A percentile compares a stretch with the other conserved stretches of the same genome.
These are phyloP conservation scores for Apiospora marii DNA, from an alignment of 2,329 filamentous ascomycete species.

Conservation along the genomic window DNA sequence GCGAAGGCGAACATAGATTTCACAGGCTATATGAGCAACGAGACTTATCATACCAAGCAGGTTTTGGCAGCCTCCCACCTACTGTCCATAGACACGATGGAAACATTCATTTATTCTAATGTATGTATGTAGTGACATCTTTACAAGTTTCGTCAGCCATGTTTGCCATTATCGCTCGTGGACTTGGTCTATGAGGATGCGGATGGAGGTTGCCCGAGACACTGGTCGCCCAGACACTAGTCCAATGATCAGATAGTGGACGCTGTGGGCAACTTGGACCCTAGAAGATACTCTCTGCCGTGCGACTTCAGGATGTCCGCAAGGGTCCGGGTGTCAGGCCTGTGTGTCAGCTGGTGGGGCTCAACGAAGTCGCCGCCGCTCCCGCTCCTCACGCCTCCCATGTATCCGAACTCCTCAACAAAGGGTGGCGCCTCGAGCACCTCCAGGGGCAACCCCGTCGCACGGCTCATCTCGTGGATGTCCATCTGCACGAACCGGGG, in stretches of 20 bases:
- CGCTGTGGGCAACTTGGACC: slow-evolving; percentile 3
- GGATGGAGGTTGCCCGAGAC: neutral
- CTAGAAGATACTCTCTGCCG: slow-evolving; percentile 2
- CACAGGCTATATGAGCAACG: slow-evolving; percentile 9
- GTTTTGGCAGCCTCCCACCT: neutral
- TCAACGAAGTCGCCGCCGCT: slow-evolving; percentile 39
- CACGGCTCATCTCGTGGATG: slow-evolving; percentile 44
- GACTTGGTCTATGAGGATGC: no score
- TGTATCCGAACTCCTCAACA: slow-evolving; percentile 50
- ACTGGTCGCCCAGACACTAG: neutral
- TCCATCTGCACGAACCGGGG: slow-evolving; percentile 38
- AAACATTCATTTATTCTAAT: neutral
- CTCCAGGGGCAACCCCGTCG: slow-evolving; percentile 46
- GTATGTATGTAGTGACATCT: neutral
- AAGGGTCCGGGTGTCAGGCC: slow-evolving; percentile 39
- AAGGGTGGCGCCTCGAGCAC: slow-evolving; percentile 46
- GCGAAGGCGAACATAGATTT: slow-evolving; percentile 4
- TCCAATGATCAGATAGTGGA: neutral
- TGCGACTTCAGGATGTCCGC: slow-evolving; percentile 40
- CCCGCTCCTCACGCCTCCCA: slow-evolving; percentile 44
- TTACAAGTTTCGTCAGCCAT: neutral
- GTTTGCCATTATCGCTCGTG: neutral
- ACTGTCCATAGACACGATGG: neutral
- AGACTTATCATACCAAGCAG: slow-evolving; percentile 16
- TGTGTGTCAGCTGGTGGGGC: slow-evolving; percentile 48